Evolutionary conservation across 2,329 filamentous ascomycete genomes (phyloP), one percentile per base, ranked within the genome.

Genomic region (Botryotinia convoluta): DNA sequence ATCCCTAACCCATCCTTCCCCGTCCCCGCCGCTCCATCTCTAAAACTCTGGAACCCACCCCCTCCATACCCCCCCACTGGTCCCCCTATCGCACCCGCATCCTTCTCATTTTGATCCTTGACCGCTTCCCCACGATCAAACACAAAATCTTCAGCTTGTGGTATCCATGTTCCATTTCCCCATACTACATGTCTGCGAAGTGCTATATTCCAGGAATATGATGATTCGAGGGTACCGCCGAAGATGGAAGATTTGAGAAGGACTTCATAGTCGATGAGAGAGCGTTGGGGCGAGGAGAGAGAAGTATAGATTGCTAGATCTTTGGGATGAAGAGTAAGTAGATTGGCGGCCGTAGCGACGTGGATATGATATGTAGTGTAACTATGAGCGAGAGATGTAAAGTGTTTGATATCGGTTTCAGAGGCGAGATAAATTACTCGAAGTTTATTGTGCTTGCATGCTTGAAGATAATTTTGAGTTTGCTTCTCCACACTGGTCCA

Each of bases 11-110:
- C 51, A 14, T 35, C 39, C 51, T 29, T 45, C 37, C 44, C 64
- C 10, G 3, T 9, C n/a, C 62, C 72, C 20, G 18, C 59, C 22
- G 61, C 68, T 0, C 71, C 71, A 73, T 73, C 65, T n/a, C 65
- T 69, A 69, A 70, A 73, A 70, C 71, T 70, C 44, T 70, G 71
- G 20, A 73, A 73, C 4, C 71, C 65, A n/a, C 65, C 65, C 3
- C 71, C 71, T 7, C 71, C 65, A 63, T 73, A 73, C 8, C 71
- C 71, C 0, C 71, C 71, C 8, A 69, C 64, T 0, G 71, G 71
- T 5, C 71, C 71, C 32, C 65, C 65, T 9, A 5, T 37, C 16
- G 42, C 54, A 1, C 71, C 71, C 10, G 20, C 20, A 32, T 48
- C 39, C 9, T 22, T 63, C 1, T 18, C 65, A 9, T 35, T 68